phyloP scores from a whole-genome alignment of 345 rosid genomes.

The Moricandia arvensis region DNA sequence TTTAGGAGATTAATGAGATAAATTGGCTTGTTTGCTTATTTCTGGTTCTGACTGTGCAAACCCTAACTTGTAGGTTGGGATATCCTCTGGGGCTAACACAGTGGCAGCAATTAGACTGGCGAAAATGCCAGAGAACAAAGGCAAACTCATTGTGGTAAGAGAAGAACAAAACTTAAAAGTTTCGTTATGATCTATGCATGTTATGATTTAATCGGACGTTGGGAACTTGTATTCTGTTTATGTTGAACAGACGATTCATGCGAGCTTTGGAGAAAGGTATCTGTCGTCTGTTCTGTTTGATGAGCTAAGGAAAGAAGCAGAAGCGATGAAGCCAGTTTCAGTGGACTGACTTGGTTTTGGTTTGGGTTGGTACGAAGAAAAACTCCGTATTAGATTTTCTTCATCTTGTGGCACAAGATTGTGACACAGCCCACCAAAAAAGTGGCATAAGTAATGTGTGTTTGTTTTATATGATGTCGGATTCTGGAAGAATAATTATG shows the following conservation, averaged over 20 bases:
- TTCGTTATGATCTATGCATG: neutral
- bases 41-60: neutral
- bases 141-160: constrained; percentile 93
- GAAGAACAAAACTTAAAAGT: neutral
- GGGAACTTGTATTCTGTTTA: neutral
- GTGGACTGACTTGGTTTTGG: constrained; percentile 50
- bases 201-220: neutral
- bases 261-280: constrained; percentile 95
- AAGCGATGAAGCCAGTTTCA: constrained; percentile 83
- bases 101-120: constrained; percentile 82
- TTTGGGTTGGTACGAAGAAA: neutral
- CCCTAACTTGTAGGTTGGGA: constrained; percentile 63
- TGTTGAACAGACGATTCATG: constrained; percentile 63
- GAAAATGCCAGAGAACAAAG: constrained; percentile 81
- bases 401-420: neutral
- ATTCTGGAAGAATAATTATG: neutral
- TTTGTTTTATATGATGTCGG: constrained; percentile 1
- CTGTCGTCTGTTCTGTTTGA: constrained; percentile 76
- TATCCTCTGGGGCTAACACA: constrained; percentile 88
- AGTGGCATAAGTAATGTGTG: neutral
- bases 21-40: neutral
- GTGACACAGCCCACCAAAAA: neutral
- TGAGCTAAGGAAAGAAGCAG: constrained; percentile 87
- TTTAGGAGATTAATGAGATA: neutral
- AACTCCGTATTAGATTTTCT: neutral